Percentiles rank a stretch among this genome's conserved stretches.
These are phyloP conservation scores for Clavulina sp. DNA, from an alignment of 768 basidiomycete genomes.

Conservation along the genomic window DNA sequence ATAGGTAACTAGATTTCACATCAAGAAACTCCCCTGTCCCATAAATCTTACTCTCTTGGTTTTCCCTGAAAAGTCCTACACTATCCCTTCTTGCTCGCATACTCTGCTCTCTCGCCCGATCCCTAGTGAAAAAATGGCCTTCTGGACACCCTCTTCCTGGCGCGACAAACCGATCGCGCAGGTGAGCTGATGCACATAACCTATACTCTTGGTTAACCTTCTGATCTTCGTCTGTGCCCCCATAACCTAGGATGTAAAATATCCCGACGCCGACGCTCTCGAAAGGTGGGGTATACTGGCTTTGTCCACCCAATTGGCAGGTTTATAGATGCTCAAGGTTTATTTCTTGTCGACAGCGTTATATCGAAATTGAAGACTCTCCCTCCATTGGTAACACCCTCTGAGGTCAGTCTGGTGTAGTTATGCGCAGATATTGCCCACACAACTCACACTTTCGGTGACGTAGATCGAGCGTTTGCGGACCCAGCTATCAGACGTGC, in stretches of 20 bases:
- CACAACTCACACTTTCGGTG: not conserved
- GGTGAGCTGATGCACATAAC: constrained; percentile 22
- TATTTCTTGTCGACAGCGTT: constrained; percentile 30
- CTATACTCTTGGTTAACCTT: not conserved
- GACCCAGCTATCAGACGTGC: constrained; percentile 60
- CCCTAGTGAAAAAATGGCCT: too few species aligned
- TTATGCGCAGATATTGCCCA: not conserved
- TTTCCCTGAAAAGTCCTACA: too few species aligned
- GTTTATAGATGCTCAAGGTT: constrained; percentile 1
- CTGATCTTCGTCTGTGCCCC: not conserved
- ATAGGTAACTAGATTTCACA: too few species aligned
- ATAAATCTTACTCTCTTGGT: too few species aligned
- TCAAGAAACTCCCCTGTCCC: too few species aligned
- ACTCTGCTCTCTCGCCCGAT: too few species aligned
- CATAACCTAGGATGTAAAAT: constrained; percentile 40
- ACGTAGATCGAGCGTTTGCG: constrained; percentile 65
- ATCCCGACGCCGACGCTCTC: constrained; percentile 46
- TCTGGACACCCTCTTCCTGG: constrained; percentile 80
- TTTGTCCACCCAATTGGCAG: not conserved
- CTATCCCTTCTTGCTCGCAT: too few species aligned
- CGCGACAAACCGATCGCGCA: constrained; percentile 58
- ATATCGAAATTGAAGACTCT: constrained; percentile 58
- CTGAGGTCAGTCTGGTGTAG: constrained; percentile 57
- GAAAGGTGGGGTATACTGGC: constrained; percentile 24
- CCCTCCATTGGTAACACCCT: constrained; percentile 82